Evolutionary conservation across 1,139 yeast genomes (phyloP).

Genomic region (Blastobotrys proliferans): DNA sequence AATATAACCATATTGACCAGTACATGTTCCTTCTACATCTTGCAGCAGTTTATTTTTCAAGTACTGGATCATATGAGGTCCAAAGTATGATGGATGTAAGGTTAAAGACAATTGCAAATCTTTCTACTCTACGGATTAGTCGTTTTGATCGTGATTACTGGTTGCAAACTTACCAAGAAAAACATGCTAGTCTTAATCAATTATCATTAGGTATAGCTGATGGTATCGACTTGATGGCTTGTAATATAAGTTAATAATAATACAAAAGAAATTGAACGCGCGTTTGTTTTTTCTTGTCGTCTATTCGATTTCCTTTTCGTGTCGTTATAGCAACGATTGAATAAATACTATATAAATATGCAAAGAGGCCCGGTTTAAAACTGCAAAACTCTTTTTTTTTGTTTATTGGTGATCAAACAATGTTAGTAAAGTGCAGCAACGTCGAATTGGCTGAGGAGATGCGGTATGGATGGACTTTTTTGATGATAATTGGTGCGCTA

Average conservation of each 20-base stretch:
- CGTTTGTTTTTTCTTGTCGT: not conserved
- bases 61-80: constrained; percentile 96
- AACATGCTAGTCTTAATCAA: constrained; percentile 14
- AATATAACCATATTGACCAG: constrained; percentile 97
- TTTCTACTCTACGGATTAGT: constrained; percentile 38
- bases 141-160: not conserved
- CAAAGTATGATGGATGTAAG: constrained; percentile 94
- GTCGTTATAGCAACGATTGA: not conserved
- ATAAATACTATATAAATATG: not conserved
- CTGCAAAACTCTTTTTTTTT: not conserved
- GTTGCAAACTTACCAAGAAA: constrained; percentile 17
- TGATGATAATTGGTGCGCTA: no score
- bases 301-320: not conserved
- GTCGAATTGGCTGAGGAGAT: no score
- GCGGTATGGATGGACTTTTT: no score
- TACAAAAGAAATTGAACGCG: not conserved
- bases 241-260: not conserved
- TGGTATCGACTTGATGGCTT: no score
- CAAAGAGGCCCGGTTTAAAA: not conserved
- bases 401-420: not conserved
- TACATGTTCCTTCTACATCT: constrained; percentile 98
- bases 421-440: no score
- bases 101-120: constrained; percentile 89
- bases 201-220: constrained; percentile 2
- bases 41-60: constrained; percentile 82